A percentile compares a stretch with the other conserved stretches of the same genome.
Conservation (phyloP, 495 filamentous ascomycete species). For the Annulohypoxylon moriforme region DNA sequence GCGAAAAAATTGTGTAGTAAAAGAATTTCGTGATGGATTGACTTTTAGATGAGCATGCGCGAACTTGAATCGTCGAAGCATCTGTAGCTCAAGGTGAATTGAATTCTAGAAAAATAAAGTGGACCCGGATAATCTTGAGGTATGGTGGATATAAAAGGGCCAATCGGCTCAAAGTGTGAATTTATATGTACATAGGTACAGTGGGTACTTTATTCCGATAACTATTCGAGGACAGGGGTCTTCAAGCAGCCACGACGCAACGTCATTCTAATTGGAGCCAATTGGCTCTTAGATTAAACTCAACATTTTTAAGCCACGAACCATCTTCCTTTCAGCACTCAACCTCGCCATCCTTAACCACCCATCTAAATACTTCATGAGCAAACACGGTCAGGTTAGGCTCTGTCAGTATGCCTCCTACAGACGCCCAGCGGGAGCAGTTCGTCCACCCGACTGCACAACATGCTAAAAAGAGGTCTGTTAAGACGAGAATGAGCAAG, state of each 20-base stretch:
- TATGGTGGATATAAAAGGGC: not conserved
- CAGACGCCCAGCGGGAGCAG: slow-evolving; percentile 40
- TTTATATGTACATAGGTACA: not conserved
- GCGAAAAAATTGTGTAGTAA: not conserved
- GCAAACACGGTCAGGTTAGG: not conserved
- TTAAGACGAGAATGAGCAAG: slow-evolving; percentile 7
- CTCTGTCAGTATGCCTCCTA: slow-evolving; percentile 50
- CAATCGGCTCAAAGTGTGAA: not conserved
- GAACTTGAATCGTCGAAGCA: slow-evolving; percentile 21
- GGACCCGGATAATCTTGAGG: slow-evolving; percentile 43
- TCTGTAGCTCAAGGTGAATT: slow-evolving; percentile 5
- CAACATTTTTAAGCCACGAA: slow-evolving; percentile 32
- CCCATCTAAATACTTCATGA: not conserved
- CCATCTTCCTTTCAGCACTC: not conserved
- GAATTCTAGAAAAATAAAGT: slow-evolving; percentile 50
- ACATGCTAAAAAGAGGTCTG: slow-evolving; percentile 61
- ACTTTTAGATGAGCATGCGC: slow-evolving; percentile 11
- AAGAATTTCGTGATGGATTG: not conserved
- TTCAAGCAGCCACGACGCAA: slow-evolving; percentile 9
- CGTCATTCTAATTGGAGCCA: slow-evolving; percentile 33
- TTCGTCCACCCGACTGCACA: slow-evolving; percentile 59
- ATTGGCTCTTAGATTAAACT: slow-evolving; percentile 25
- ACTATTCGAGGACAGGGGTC: slow-evolving; percentile 21
- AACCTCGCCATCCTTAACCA: not conserved
- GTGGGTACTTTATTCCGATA: not conserved